Evolutionary conservation across 164 flowering plant genomes (phyloP).

Genomic region (Hamamelis virginiana): DNA sequence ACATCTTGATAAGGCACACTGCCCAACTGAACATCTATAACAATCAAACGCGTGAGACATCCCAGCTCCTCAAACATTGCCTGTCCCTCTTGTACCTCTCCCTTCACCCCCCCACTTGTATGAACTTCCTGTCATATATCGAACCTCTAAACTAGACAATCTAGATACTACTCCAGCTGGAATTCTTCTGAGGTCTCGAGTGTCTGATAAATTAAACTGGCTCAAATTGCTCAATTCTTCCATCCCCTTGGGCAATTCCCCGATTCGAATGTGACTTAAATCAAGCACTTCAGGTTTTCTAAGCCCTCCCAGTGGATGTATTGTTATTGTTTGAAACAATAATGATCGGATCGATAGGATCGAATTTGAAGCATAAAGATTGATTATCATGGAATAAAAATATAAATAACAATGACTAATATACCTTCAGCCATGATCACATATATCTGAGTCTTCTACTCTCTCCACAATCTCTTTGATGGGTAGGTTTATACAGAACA

Average conservation of each 20-base stretch:
- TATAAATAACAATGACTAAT: too few species aligned
- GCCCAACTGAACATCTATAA: neutral
- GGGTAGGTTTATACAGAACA: too few species aligned
- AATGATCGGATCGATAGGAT: too few species aligned
- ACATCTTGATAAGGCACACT: neutral
- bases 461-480: too few species aligned
- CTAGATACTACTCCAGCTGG: constrained; percentile 7
- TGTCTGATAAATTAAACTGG: constrained; percentile 17
- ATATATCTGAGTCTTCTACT: too few species aligned
- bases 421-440: too few species aligned
- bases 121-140: constrained; percentile 21
- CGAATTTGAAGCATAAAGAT: too few species aligned
- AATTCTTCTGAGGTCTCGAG: constrained; percentile 10
- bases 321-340: constrained; percentile 7
- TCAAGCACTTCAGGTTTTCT: constrained; percentile 20
- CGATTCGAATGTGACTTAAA: constrained; percentile 14
- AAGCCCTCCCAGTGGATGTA: constrained; percentile 20
- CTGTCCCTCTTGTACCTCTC: neutral
- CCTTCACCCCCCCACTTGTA: constrained; percentile 9
- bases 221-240: constrained; percentile 17
- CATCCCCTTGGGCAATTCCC: constrained; percentile 23
- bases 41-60: constrained; percentile 1
- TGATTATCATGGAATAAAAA: too few species aligned
- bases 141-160: constrained; percentile 12
- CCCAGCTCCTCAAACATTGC: constrained; percentile 15